A percentile compares a stretch with the other conserved stretches of the same genome.
Evolutionary conservation across 1,284 basidiomycete genomes (phyloP).

Genomic region (Mycena sp.): DNA sequence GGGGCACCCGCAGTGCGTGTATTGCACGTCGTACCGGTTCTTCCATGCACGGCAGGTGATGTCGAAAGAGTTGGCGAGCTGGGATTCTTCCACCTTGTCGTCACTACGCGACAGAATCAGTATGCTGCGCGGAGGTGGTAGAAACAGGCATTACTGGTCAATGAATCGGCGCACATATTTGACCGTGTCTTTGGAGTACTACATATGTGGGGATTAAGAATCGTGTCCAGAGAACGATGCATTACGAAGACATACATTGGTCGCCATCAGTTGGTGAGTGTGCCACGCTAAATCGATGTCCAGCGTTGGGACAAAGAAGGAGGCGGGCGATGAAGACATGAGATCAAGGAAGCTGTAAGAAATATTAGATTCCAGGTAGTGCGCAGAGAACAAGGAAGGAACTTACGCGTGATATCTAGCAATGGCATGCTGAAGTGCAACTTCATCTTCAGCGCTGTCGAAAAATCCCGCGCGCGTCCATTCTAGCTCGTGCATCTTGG

Average conservation of each 20-base stretch:
- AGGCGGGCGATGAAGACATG: conserved; percentile 44
- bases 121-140: neutral
- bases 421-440: conserved; percentile 37
- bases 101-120: conserved; percentile 41
- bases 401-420: conserved; percentile 38
- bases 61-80: conserved; percentile 54
- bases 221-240: neutral
- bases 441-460: conserved; percentile 42
- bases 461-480: conserved; percentile 59
- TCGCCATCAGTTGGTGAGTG: conserved; percentile 50
- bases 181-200: conserved; percentile 42
- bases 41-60: conserved; percentile 57
- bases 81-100: conserved; percentile 55
- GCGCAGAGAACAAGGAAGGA: neutral
- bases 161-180: conserved; percentile 40
- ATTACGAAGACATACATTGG: conserved; percentile 2
- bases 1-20: conserved; percentile 59
- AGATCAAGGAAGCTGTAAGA: conserved; percentile 51
- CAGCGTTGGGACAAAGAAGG: conserved; percentile 49
- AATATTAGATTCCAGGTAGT: neutral
- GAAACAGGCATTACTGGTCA: conserved; percentile 42
- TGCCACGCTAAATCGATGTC: conserved; percentile 59
- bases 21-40: conserved; percentile 50
- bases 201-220: neutral
- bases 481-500: conserved; percentile 60